These are phyloP conservation scores for Xylaria venustula DNA, from an alignment of 495 filamentous ascomycete genomes.

Conservation along the genomic window DNA sequence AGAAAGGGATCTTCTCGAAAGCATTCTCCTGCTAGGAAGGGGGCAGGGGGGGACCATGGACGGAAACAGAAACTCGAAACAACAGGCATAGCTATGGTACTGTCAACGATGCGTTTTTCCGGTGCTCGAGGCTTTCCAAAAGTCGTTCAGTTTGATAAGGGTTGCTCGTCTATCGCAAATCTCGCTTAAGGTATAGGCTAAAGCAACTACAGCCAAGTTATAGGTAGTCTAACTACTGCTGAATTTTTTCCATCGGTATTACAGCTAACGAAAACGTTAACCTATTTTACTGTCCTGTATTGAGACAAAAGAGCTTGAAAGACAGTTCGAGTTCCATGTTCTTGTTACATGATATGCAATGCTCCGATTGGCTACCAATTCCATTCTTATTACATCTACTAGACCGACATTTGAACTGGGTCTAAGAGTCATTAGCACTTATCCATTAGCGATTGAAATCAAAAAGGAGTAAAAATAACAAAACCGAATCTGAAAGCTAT, in stretches of 20 bases:
- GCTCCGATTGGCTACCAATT: no score
- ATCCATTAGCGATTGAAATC: no score
- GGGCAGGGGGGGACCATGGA: not conserved
- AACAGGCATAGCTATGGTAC: not conserved
- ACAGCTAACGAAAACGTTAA: not conserved
- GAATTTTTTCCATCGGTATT: no score
- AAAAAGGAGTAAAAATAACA: no score
- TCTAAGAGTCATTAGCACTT: no score
- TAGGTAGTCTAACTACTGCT: no score
- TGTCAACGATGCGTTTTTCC: not conserved
- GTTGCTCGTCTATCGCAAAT: not conserved
- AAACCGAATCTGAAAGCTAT: no score
- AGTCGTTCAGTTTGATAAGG: not conserved
- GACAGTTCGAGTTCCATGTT: no score
- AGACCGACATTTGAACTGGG: no score
- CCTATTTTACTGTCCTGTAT: not conserved
- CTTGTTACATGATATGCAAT: no score
- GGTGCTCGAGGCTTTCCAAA: not conserved
- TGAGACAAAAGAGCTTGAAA: not conserved
- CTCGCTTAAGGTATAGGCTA: not conserved
- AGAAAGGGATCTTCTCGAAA: not conserved
- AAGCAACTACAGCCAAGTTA: not conserved
- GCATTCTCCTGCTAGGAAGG: not conserved
- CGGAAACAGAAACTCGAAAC: not conserved
- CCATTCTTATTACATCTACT: no score